These are phyloP conservation scores for Pseudofabraea citricarpa DNA, from an alignment of 2,329 filamentous ascomycete species.

Conservation along the genomic window DNA sequence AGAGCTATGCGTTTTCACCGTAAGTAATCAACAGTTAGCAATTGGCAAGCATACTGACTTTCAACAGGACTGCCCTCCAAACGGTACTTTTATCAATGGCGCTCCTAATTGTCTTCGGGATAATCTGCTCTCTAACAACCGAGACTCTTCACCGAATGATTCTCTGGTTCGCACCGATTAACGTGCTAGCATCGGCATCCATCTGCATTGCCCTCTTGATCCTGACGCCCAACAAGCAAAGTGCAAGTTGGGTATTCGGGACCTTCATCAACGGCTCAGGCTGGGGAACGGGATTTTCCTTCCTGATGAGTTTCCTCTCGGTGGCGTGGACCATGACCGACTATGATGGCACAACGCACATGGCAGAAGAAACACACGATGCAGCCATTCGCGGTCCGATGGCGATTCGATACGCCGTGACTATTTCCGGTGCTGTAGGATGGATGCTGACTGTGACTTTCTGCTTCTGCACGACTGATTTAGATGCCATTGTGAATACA, in stretches of 20 bases:
- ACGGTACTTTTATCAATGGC: slow-evolving; percentile 54
- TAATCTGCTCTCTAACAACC: slow-evolving; percentile 59
- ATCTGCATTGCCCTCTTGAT: slow-evolving; percentile 56
- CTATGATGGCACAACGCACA: slow-evolving; percentile 63
- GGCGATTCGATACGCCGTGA: slow-evolving; percentile 54
- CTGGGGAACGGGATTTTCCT: slow-evolving; percentile 58
- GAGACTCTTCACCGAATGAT: slow-evolving; percentile 54
- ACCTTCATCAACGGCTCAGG: slow-evolving; percentile 57
- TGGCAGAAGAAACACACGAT: slow-evolving; percentile 64
- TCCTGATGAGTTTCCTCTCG: slow-evolving; percentile 51
- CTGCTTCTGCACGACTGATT: slow-evolving; percentile 57
- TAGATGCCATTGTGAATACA: slow-evolving; percentile 48
- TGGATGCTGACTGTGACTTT: slow-evolving; percentile 59
- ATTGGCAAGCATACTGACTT: neutral
- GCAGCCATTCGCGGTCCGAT: slow-evolving; percentile 54
- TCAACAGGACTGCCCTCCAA: slow-evolving; percentile 46
- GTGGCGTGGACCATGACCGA: slow-evolving; percentile 65
- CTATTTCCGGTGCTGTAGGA: slow-evolving; percentile 55
- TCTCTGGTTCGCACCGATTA: slow-evolving; percentile 63
- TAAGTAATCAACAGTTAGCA: slow-evolving; percentile 30
- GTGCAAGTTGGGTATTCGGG: slow-evolving; percentile 55
- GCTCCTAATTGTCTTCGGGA: slow-evolving; percentile 46
- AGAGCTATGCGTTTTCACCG: slow-evolving; percentile 50
- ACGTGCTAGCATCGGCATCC: slow-evolving; percentile 53
- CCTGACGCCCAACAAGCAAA: slow-evolving; percentile 54